Percentiles rank a stretch among this genome's conserved stretches.
phyloP scores from a whole-genome alignment of 73 alveolate species.

The Paramecium tetraurelia region DNA sequence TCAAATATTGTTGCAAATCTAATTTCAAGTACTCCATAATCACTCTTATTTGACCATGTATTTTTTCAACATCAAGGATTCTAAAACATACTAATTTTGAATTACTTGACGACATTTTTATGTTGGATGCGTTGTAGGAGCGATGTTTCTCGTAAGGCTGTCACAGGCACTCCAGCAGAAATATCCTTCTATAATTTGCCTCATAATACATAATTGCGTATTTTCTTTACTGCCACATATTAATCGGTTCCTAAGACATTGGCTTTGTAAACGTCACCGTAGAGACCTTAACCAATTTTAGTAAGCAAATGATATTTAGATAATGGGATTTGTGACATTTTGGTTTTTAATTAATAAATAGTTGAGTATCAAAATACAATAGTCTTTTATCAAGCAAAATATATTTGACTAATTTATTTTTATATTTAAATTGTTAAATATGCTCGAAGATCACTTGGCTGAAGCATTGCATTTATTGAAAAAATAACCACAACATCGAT shows the following conservation, averaged over 20 bases:
- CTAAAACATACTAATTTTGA: conserved; percentile 78
- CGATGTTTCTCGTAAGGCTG: conserved; percentile 95
- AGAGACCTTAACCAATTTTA: conserved; percentile 89
- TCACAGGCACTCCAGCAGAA: conserved; percentile 84
- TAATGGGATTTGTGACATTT: not conserved
- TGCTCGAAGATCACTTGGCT: not conserved
- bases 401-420: not conserved
- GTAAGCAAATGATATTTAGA: conserved; percentile 14
- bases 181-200: conserved; percentile 34
- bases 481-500: not conserved
- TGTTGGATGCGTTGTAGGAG: conserved; percentile 86
- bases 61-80: conserved; percentile 69
- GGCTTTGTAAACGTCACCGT: conserved; percentile 94
- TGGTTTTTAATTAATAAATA: not conserved
- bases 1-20: conserved; percentile 76
- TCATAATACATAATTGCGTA: conserved; percentile 73
- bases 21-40: conserved; percentile 86
- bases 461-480: not conserved
- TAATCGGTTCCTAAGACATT: conserved; percentile 69
- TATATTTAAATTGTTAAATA: not conserved
- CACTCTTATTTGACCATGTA: conserved; percentile 45
- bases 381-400: not conserved
- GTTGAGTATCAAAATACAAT: not conserved
- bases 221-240: conserved; percentile 87
- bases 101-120: conserved; percentile 83